These are phyloP conservation scores for Agaricales sp. DNA, from an alignment of 1,284 basidiomycete species.

Conservation along the genomic window DNA sequence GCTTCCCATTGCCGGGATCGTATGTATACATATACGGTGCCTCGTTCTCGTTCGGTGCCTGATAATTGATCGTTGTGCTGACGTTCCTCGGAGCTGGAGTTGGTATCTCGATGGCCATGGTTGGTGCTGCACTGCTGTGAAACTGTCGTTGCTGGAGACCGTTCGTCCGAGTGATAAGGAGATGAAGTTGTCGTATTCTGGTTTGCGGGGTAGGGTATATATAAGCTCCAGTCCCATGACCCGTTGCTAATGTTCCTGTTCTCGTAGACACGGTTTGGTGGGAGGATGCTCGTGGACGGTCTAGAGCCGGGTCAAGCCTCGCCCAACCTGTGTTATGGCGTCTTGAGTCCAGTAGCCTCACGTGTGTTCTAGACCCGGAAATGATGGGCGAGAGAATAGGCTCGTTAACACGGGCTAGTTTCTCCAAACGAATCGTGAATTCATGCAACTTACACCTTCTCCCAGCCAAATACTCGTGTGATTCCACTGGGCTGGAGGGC, in stretches of 20 bases:
- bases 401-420: too few relatives aligned
- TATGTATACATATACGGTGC: slow-evolving; percentile 19
- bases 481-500: neutral
- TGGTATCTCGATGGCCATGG: slow-evolving; percentile 11
- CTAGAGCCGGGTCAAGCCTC: neutral
- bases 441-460: neutral
- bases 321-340: neutral
- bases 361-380: neutral
- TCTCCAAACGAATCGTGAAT: too few relatives aligned
- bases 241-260: neutral
- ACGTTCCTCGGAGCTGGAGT: slow-evolving; percentile 17
- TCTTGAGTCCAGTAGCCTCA: too few relatives aligned
- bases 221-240: neutral
- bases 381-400: neutral
- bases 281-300: neutral
- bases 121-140: neutral
- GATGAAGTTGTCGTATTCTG: neutral
- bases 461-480: neutral
- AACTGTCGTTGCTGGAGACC: neutral
- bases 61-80: slow-evolving; percentile 21
- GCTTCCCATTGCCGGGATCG: slow-evolving; percentile 16
- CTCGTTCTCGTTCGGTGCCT: slow-evolving; percentile 11
- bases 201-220: neutral
- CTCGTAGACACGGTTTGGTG: neutral
- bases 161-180: neutral